Evolutionary conservation across 768 basidiomycete species (phyloP), one percentile per base, ranked within the genome.

Genomic region (Mycena latifolia): DNA sequence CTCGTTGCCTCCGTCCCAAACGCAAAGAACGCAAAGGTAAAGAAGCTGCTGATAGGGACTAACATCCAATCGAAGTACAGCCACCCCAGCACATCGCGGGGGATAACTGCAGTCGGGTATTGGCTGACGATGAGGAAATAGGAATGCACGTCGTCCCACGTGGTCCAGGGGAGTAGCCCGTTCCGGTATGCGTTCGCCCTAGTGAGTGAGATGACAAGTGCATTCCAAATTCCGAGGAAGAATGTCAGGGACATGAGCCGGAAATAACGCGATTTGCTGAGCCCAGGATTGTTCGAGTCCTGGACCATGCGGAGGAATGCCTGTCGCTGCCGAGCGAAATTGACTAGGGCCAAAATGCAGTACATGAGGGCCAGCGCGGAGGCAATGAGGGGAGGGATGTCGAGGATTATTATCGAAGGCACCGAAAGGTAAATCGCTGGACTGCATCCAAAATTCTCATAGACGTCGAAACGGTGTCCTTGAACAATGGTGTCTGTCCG

Each of bases 401-500:
- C 54, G 35, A 63, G 47, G 10, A 63, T 37, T 15, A 56, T 24
- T 1, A 51, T 45, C 8, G 62, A 56, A 2, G 55, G 47, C 1
- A 57, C 24, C 2, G 54, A 63, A 18, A 57, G 25, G 28, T n/a
- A 63, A 5, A 57, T 51, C 14, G 62, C 62, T 3, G 62, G 55
- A 5, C 17, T 28, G n/a, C n/a, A n/a, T n/a, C n/a, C n/a, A n/a
- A n/a, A n/a, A n/a, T n/a, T n/a, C n/a, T n/a, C n/a, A n/a, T 43
- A 50, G 0, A 63, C 31, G 55, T 63, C 55, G 28, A 63, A 57
- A 1, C 55, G 46, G 20, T 63, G 62, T 5, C 62, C 62, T 27
- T 63, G 62, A 28, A 63, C 55, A 7, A 63, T 52, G 25, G 37
- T 18, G 22, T 63, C 62, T 63, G 37, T 12, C 6, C 1, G 10